A percentile compares a stretch with the other conserved stretches of the same genome.
Conservation (phyloP, 495 filamentous ascomycete genomes). For the Talaromyces borbonicus region DNA sequence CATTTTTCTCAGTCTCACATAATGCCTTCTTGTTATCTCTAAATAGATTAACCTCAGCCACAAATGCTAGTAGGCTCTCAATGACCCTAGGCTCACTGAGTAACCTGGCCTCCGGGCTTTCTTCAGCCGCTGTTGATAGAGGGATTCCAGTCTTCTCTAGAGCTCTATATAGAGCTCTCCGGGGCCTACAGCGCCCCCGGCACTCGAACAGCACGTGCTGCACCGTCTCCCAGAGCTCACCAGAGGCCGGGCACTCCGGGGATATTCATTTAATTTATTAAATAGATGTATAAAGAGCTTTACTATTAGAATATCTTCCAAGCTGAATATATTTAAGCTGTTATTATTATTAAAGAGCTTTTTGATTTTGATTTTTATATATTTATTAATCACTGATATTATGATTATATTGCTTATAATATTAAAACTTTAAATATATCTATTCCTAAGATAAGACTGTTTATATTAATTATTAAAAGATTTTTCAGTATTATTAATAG, state of each 20-base stretch:
- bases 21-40: neutral
- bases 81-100: neutral
- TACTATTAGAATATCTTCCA: too few species aligned
- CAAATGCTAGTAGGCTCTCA: neutral
- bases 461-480: too few species aligned
- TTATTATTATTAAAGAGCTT: too few species aligned
- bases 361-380: too few species aligned
- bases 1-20: neutral
- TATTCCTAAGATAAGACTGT: too few species aligned
- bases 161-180: conserved; percentile 1
- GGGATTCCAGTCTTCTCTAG: neutral
- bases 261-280: too few species aligned
- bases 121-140: neutral
- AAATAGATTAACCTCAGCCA: neutral
- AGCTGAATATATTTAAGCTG: too few species aligned
- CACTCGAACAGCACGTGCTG: neutral
- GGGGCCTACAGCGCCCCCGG: neutral
- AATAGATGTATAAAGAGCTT: too few species aligned
- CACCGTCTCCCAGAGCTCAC: neutral
- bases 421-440: too few species aligned
- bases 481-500: too few species aligned
- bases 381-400: too few species aligned
- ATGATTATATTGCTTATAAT: too few species aligned
- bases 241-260: neutral
- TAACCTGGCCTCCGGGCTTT: neutral